Base-by-base conservation (phyloP, 1,284 basidiomycete genomes). In the Mycosarcoma mackinlayi region DNA sequence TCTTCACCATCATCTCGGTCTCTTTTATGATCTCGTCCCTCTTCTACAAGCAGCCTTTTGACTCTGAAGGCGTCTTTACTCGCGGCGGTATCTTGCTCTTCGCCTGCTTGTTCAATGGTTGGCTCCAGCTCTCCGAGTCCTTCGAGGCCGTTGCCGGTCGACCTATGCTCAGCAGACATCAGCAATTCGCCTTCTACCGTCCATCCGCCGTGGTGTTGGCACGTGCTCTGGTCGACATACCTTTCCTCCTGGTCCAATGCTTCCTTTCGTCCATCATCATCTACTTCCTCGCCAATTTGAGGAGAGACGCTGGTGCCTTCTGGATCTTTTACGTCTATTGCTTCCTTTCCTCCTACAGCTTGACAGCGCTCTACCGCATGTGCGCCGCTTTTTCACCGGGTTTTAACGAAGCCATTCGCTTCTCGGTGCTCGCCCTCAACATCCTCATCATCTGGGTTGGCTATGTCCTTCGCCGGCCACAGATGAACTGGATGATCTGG, bases 401-500 rank as follows among this genome's bases (percentile, higher is more conserved):
- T 62, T 62, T 62, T 38, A 63, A 69, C 56, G 72, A 66, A 50
- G 61, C 70, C 9, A 64, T 61, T 18, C 66, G 65, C 16, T 62
- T 68, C 38, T 71, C 75, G 25, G 72, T 74, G 11, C 63, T 78
- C 6, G 53, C 72, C 2, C 64, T 74, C 47, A 61, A 70, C 28
- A 48, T 75, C 16, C 74, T 78, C 45, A 51, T 65, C 59, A 56
- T 59, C 30, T 60, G 71, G 42, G 75, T 73, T 19, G 62, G 76
- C 24, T 78, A 64, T 34, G 85, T 91, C 45, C 87, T 91, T 63
- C 89, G 90, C 0, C 86, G 78, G 4, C 62, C 65, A 2, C 54
- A 62, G 45, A 68, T 68, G 65, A 63, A 62, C 30, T 94, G 92
- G 92, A 81, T 94, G 14, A 92, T 91, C 85, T 93, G 92, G 92